A percentile compares a stretch with the other conserved stretches of the same genome.
phyloP scores from a whole-genome alignment of 805 yeast species.

The Yarrowia deformans region DNA sequence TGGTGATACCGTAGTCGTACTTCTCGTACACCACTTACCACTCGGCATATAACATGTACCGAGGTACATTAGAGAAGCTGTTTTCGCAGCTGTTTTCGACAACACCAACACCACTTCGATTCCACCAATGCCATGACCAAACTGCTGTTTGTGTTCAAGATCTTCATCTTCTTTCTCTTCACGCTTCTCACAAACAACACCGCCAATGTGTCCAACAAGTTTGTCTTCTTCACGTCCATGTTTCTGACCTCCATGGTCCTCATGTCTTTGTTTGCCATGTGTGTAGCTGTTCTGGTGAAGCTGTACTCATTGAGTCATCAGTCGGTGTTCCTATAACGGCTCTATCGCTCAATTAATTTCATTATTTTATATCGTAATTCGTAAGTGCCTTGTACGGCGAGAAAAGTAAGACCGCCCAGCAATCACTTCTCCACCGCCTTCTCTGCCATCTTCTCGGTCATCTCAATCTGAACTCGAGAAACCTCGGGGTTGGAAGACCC shows the following conservation, averaged over 20 bases:
- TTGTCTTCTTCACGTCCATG: background rate
- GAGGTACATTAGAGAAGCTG: background rate
- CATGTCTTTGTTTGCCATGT: background rate
- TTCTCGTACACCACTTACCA: no score
- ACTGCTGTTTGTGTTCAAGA: background rate
- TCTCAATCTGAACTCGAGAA: background rate
- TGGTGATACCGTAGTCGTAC: no score
- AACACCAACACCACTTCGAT: no score
- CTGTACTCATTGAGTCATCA: background rate
- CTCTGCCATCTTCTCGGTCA: background rate
- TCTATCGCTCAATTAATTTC: background rate
- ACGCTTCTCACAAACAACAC: background rate
- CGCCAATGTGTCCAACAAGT: background rate
- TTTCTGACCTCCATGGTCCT: slow-evolving; percentile 3
- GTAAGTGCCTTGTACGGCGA: no score
- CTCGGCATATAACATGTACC: no score
- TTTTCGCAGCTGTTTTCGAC: background rate
- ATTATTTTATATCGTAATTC: background rate
- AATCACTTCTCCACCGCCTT: background rate
- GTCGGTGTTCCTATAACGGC: no score
- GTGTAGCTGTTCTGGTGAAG: background rate
- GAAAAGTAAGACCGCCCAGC: no score
- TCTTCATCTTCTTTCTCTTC: background rate
- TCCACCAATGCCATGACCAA: background rate
- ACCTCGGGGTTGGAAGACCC: background rate